These are phyloP conservation scores for Acorus gramineus DNA, from an alignment of 106 monocot genomes.

Conservation along the genomic window DNA sequence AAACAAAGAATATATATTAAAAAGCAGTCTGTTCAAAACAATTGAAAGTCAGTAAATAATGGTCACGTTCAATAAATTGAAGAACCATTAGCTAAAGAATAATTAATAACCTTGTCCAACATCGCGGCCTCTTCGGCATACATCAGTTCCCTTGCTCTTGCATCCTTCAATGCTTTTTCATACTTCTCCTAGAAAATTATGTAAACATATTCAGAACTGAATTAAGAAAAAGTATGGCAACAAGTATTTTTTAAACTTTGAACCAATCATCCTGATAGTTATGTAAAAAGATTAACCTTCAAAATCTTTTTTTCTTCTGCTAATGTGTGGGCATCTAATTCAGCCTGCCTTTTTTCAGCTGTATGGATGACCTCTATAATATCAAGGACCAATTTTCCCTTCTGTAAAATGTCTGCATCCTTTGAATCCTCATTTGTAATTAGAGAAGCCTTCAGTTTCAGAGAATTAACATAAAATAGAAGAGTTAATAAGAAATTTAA, in stretches of 20 bases:
- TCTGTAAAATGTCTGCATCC: slow-evolving; percentile 14
- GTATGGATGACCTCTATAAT: slow-evolving; percentile 80
- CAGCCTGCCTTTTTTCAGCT: slow-evolving; percentile 89
- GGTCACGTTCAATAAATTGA: slow-evolving; percentile 1
- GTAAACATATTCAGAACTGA: not conserved
- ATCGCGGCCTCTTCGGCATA: slow-evolving; percentile 92
- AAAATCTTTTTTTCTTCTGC: slow-evolving; percentile 70
- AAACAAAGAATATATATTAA: no score
- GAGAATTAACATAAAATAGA: slow-evolving; percentile 2
- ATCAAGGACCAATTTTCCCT: slow-evolving; percentile 61
- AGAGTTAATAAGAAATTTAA: not conserved
- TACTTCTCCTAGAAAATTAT: slow-evolving; percentile 60
- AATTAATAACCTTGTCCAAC: slow-evolving; percentile 67
- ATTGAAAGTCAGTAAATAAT: no score
- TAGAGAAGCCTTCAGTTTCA: slow-evolving; percentile 18
- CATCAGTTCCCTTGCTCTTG: slow-evolving; percentile 75
- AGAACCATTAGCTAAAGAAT: not conserved
- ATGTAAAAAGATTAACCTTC: slow-evolving; percentile 38
- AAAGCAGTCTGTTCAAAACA: no score
- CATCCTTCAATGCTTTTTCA: slow-evolving; percentile 89
- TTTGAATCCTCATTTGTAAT: slow-evolving; percentile 6
- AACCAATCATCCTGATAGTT: not conserved
- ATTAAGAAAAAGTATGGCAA: slow-evolving; percentile 4
- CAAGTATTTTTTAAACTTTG: not conserved
- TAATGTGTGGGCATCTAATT: slow-evolving; percentile 64